Conservation (phyloP, 306 rosid species). For the Pyrus communis region DNA sequence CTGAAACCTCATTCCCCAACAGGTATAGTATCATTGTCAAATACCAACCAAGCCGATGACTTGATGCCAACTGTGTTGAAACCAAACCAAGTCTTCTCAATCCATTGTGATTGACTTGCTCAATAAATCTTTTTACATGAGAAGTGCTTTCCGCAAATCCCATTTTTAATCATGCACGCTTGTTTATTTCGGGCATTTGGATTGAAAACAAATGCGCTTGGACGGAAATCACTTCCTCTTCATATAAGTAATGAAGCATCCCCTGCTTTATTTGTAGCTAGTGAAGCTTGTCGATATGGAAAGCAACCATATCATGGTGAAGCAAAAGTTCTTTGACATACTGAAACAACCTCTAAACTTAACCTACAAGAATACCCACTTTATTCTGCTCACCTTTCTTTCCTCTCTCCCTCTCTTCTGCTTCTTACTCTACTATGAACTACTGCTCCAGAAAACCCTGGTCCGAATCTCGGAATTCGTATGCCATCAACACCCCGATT, state of each 20-base stretch:
- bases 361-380: conserved; percentile 25
- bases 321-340: conserved; percentile 27
- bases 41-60: conserved; percentile 2
- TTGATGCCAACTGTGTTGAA: background rate
- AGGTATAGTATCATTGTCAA: background rate
- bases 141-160: background rate
- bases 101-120: background rate
- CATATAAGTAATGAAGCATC: too few relatives aligned
- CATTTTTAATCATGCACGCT: background rate
- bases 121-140: background rate
- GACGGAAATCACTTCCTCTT: too few relatives aligned
- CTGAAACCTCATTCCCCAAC: background rate
- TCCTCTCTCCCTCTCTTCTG: conserved; percentile 33
- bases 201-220: too few relatives aligned
- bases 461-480: conserved; percentile 7
- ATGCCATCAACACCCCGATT: conserved; percentile 3
- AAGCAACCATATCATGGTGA: conserved; percentile 18
- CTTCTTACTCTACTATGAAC: conserved; percentile 33
- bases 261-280: background rate
- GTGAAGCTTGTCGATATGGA: conserved; percentile 11
- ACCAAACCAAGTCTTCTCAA: background rate
- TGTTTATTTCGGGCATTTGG: background rate
- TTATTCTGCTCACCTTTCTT: conserved; percentile 35
- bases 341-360: conserved; percentile 24
- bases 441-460: conserved; percentile 17